phyloP scores from a whole-genome alignment of 108 stramenopile genomes.

The Cylindrotheca closterium region DNA sequence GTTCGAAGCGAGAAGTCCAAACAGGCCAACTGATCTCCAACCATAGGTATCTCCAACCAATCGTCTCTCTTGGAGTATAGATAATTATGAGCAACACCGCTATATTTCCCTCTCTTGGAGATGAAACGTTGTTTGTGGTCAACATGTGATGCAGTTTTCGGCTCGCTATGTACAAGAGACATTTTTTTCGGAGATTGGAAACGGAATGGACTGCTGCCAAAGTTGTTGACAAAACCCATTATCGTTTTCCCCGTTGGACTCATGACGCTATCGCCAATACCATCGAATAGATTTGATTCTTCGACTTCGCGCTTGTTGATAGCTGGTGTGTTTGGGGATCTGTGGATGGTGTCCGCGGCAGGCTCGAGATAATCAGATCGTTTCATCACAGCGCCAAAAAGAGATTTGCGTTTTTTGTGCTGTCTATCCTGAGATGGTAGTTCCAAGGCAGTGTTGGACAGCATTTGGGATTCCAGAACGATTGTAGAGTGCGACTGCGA shows the following conservation, averaged over 20 bases:
- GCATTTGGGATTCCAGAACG: too few species aligned
- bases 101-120: too few species aligned
- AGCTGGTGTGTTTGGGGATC: neutral
- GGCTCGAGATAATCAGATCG: neutral
- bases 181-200: conserved; percentile 26
- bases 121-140: neutral
- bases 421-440: too few species aligned
- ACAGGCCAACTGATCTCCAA: neutral
- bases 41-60: neutral
- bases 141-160: neutral
- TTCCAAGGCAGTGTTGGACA: too few species aligned
- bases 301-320: neutral
- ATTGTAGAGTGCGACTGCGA: too few species aligned
- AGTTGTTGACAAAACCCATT: conserved; percentile 27
- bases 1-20: neutral
- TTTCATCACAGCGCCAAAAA: conserved; percentile 39
- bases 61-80: neutral
- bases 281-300: neutral
- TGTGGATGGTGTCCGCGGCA: neutral
- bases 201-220: conserved; percentile 32
- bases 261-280: neutral
- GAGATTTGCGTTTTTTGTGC: too few species aligned
- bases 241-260: conserved; percentile 40
- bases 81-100: too few species aligned
- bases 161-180: neutral